These are phyloP conservation scores for Citrullus mucosospermus DNA, from an alignment of 306 rosid species.

Conservation along the genomic window DNA sequence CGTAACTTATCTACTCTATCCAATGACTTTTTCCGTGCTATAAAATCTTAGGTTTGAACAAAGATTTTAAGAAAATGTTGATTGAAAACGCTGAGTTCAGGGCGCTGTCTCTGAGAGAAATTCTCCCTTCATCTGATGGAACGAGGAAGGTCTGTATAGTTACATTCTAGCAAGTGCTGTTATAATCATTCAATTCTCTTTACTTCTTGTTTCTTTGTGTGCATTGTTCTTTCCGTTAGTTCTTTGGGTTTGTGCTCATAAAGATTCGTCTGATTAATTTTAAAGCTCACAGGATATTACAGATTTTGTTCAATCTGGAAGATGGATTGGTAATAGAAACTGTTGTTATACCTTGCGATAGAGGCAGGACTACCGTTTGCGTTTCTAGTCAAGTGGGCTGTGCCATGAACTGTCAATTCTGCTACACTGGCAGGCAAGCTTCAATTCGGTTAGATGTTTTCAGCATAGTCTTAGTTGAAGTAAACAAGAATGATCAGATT, in stretches of 20 bases:
- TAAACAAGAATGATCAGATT: not conserved
- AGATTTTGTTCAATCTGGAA: slow-evolving; percentile 77
- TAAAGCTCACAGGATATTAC: slow-evolving; percentile 72
- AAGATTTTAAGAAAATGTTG: slow-evolving; percentile 75
- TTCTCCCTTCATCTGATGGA: slow-evolving; percentile 61
- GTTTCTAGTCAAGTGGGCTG: slow-evolving; percentile 99
- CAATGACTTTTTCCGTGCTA: not conserved
- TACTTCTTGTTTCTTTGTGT: not conserved
- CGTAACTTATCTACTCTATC: not conserved
- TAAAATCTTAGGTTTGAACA: slow-evolving; percentile 55
- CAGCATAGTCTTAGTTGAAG: not conserved
- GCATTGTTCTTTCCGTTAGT: not conserved
- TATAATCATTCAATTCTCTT: not conserved
- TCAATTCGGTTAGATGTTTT: not conserved
- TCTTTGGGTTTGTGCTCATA: slow-evolving; percentile 11
- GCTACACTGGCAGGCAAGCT: slow-evolving; percentile 84
- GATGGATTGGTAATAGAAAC: slow-evolving; percentile 79
- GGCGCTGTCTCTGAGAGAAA: slow-evolving; percentile 50
- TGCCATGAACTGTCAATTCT: slow-evolving; percentile 91
- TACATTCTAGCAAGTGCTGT: slow-evolving; percentile 15
- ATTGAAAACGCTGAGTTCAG: slow-evolving; percentile 60
- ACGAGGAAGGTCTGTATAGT: slow-evolving; percentile 66
- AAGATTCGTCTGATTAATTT: slow-evolving; percentile 48
- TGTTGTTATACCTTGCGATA: slow-evolving; percentile 72
- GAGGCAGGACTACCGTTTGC: slow-evolving; percentile 79